phyloP scores from a whole-genome alignment of 2,329 filamentous ascomycete genomes.

The Polychaeton citri region DNA sequence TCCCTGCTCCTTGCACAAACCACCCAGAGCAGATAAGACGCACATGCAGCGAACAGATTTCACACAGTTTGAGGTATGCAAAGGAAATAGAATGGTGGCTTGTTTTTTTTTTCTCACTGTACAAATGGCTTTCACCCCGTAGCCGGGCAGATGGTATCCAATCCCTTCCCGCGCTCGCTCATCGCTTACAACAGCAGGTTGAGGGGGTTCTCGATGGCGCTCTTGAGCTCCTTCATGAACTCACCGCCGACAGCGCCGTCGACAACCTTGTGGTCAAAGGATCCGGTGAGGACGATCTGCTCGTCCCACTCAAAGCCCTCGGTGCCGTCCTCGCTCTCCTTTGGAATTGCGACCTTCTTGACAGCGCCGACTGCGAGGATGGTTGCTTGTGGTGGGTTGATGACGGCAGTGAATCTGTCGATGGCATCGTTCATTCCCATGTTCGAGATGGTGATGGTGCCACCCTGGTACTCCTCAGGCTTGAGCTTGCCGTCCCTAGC shows the following conservation, averaged over 20 bases:
- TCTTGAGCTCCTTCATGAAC: slow-evolving; percentile 95
- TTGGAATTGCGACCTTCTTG: slow-evolving; percentile 84
- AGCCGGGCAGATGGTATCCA: neutral
- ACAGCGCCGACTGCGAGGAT: slow-evolving; percentile 92
- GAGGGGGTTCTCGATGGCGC: slow-evolving; percentile 91
- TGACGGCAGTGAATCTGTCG: slow-evolving; percentile 93
- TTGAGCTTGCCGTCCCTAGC: slow-evolving; percentile 96
- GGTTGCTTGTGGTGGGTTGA: slow-evolving; percentile 94
- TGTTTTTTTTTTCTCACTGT: neutral
- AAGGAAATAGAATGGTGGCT: neutral
- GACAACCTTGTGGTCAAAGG: slow-evolving; percentile 98
- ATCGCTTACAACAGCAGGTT: slow-evolving; percentile 67
- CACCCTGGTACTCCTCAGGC: slow-evolving; percentile 98
- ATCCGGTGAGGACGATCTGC: slow-evolving; percentile 86
- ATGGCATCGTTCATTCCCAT: slow-evolving; percentile 99
- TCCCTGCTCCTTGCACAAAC: neutral
- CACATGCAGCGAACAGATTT: slow-evolving; percentile 1
- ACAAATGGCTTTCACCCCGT: neutral
- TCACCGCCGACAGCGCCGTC: slow-evolving; percentile 93
- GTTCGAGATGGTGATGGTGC: slow-evolving; percentile 98
- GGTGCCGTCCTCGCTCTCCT: slow-evolving; percentile 71
- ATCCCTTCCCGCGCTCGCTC: neutral
- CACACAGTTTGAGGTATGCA: neutral
- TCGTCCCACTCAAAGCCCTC: slow-evolving; percentile 77
- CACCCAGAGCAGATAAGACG: neutral